Percentiles rank a stretch among this genome's conserved stretches.
These are phyloP conservation scores for Xylaria nigripes DNA, from an alignment of 495 filamentous ascomycete genomes.

Conservation along the genomic window DNA sequence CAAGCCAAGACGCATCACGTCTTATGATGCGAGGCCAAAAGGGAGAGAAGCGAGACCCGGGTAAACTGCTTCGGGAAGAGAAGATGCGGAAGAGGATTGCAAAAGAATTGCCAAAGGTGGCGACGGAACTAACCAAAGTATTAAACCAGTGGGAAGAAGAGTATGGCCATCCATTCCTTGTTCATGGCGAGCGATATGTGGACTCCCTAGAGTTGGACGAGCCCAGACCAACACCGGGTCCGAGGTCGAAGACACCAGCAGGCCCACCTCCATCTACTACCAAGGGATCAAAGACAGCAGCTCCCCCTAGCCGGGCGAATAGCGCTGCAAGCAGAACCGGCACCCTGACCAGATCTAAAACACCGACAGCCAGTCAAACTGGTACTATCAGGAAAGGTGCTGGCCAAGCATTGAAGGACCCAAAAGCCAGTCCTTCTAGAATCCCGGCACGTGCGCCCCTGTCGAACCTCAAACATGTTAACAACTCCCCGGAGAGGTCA, in stretches of 20 bases:
- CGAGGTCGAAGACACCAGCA: conserved; percentile 74
- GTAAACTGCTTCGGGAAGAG: conserved; percentile 89
- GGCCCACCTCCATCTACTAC: conserved; percentile 46
- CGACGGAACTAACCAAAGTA: conserved; percentile 66
- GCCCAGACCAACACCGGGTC: conserved; percentile 51
- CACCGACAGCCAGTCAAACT: conserved; percentile 42
- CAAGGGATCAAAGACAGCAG: conserved; percentile 30
- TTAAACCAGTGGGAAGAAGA: conserved; percentile 91
- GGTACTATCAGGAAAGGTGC: conserved; percentile 23
- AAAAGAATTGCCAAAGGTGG: conserved; percentile 90
- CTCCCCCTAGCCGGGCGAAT: conserved; percentile 31
- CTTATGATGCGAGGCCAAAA: conserved; percentile 82
- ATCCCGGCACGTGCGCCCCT: conserved; percentile 76
- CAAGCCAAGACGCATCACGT: conserved; percentile 88
- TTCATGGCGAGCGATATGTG: conserved; percentile 84
- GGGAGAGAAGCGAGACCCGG: conserved; percentile 85
- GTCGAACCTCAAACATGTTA: conserved; percentile 69
- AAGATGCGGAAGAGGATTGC: conserved; percentile 96
- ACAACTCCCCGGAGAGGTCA: conserved; percentile 73
- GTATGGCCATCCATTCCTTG: conserved; percentile 83
- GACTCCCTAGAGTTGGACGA: conserved; percentile 61
- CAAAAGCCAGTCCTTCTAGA: conserved; percentile 58
- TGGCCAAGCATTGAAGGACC: conserved; percentile 20
- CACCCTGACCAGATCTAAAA: conserved; percentile 55
- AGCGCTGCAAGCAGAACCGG: conserved; percentile 31